Base-by-base conservation (phyloP, 345 rosid species). In the Salix arbutifolia region DNA sequence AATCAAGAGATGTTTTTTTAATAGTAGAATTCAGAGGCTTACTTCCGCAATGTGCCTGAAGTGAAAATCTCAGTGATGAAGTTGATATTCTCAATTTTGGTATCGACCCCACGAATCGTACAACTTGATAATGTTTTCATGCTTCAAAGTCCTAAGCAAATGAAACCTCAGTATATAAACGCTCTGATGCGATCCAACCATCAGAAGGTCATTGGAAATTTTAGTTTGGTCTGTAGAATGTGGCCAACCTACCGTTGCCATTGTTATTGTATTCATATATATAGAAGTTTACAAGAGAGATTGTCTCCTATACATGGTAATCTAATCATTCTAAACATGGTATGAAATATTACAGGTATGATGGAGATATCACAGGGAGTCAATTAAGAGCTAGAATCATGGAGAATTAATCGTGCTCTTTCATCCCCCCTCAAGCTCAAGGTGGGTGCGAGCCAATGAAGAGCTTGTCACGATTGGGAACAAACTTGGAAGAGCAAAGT, bases 61-160 rank as follows among this genome's bases (percentile, higher is more conserved):
- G 84, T 82, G 72, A 82, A 82, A 42, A 82, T 82, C 74, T 82
- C 84, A 56, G 81, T 78, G 70, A 82, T 78, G 79, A 82, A 82
- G 76, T 82, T 82, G 73, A 82, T 82, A 38, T 74, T 74, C 79
- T 78, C 84, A 67, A 71, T 44, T 60, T 78, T 74, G 66, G 81
- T 74, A 35, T 82, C 84, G 23, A 74, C 74, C 74, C 84, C 84
- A 82, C 6, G 84, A 82, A 77, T 74, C 78, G 65, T 82, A 82
- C 6, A 82, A 78, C 38, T 80, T 80, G 76, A 80, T 71, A 23
- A 80, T 80, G 66, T 71, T 75, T 75, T 80, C 76, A 62, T 79
- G 82, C 67, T 79, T 79, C 74, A 75, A 71, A 64, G 84, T 74
- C 76, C 77, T 77, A 21, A 77, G 84, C 72, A 81, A 65, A 58